Evolutionary conservation across 108 stramenopile genomes (phyloP).

Genomic region (Stephanodiscus minutulus): DNA sequence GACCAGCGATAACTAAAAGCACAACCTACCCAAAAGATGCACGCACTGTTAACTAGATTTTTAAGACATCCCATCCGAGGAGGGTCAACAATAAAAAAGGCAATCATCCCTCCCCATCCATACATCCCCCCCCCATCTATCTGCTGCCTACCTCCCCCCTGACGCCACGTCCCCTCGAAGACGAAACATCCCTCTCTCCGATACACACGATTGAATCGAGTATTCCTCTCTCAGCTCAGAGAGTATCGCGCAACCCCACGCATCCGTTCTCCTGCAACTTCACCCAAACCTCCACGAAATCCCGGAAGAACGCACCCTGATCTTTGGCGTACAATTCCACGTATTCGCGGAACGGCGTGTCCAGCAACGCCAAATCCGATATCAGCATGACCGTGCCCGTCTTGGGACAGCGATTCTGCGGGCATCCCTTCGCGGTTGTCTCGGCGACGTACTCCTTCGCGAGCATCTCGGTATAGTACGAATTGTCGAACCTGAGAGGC

Average conservation of each 20-base stretch:
- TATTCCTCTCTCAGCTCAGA: slow-evolving; percentile 19
- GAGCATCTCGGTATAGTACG: slow-evolving; percentile 59
- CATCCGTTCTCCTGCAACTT: slow-evolving; percentile 57
- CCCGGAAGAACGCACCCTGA: slow-evolving; percentile 42
- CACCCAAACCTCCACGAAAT: slow-evolving; percentile 41
- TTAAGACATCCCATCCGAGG: too few species aligned
- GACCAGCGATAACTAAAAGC: too few species aligned
- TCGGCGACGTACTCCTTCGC: slow-evolving; percentile 38
- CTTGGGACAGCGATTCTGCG: slow-evolving; percentile 31
- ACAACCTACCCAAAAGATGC: too few species aligned
- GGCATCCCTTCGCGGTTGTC: slow-evolving; percentile 47
- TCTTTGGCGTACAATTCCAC: slow-evolving; percentile 49
- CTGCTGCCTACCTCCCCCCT: too few species aligned
- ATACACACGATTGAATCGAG: too few species aligned
- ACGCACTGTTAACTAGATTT: too few species aligned
- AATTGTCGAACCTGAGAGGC: slow-evolving; percentile 50
- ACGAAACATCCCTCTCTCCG: too few species aligned
- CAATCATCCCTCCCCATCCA: too few species aligned
- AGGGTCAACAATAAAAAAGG: too few species aligned
- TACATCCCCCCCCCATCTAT: too few species aligned
- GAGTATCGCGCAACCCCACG: slow-evolving; percentile 39
- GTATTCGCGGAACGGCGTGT: slow-evolving; percentile 36
- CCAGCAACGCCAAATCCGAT: slow-evolving; percentile 53
- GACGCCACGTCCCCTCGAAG: too few species aligned
- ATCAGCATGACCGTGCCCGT: slow-evolving; percentile 47